Evolutionary conservation across 2,329 filamentous ascomycete genomes (phyloP).

Genomic region (Fusarium globosum): DNA sequence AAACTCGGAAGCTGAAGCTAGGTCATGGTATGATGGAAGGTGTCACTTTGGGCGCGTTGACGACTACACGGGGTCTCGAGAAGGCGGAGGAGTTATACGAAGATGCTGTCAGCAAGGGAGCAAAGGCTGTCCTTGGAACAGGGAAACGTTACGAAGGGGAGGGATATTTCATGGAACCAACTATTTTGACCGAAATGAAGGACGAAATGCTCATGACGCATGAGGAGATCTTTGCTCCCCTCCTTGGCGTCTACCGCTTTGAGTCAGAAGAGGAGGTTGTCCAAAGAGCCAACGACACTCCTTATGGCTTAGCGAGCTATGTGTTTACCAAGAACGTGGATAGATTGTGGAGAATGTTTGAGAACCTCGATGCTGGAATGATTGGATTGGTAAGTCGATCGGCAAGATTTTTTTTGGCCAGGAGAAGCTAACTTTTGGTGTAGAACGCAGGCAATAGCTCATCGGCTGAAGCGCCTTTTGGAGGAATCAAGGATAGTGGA

Average conservation of each 20-base stretch:
- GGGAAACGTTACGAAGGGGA: background rate
- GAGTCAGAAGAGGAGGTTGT: constrained; percentile 29
- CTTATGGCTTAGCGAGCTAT: constrained; percentile 20
- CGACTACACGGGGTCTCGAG: constrained; percentile 7
- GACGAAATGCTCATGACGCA: constrained; percentile 15
- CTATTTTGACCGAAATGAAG: constrained; percentile 16
- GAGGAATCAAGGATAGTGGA: constrained; percentile 26
- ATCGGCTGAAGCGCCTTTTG: constrained; percentile 52
- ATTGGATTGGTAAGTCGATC: constrained; percentile 13
- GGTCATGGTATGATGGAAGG: constrained; percentile 12
- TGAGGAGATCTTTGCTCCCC: constrained; percentile 34
- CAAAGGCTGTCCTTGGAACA: background rate
- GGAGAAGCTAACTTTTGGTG: accelerated
- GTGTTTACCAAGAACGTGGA: constrained; percentile 30
- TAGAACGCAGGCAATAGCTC: constrained; percentile 39
- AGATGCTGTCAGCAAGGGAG: constrained; percentile 19
- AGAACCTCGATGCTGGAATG: constrained; percentile 36
- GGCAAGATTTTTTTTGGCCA: accelerated
- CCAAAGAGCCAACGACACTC: constrained; percentile 22
- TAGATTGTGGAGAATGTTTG: constrained; percentile 24
- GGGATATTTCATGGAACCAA: constrained; percentile 28
- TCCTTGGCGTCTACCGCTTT: constrained; percentile 23
- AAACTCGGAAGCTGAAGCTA: background rate
- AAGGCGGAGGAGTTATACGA: constrained; percentile 10
- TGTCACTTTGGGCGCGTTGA: constrained; percentile 19